Base-by-base conservation (phyloP, 2,329 filamentous ascomycete species). In the Phialophora expanda region DNA sequence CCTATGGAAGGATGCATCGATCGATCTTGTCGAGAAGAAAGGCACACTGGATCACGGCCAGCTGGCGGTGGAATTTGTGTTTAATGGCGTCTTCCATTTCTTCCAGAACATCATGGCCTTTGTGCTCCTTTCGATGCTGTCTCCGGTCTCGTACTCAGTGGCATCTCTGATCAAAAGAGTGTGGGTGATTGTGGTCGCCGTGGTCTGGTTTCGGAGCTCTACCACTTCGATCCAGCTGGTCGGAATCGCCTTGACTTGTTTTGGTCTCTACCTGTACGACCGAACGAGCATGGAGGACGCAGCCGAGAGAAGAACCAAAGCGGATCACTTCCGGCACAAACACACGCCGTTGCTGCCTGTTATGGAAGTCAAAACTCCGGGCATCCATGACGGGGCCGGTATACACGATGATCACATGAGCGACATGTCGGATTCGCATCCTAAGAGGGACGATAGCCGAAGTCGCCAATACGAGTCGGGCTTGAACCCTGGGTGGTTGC, bases 61-160 rank as follows among this genome's bases (percentile, higher is more conserved):
- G 8, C 78, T 90, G 7, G 76, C 83, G 1, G 74, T 96, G n/a
- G 95, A 99, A 75, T 98, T 96, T 76, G 77, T 98, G 59, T 98
- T 99, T 84, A 99, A 99, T 77, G 95, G 95, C 62, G 89, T 92
- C 3, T 97, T 96, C 76, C 95, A 99, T 78, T 99, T 98, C 77
- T 91, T 88, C 17, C 95, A 99, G 75, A 97, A 96, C 75, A 96
- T 99, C 61, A 85, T 99, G 62, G 95, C 95, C 0, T 99, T 99
- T 75, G 84, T 97, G 24, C 84, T 99, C 5, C 83, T 99, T 6
- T 97, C 93, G 61, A 90, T 97, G 82, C 90, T 98, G 12, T 96
- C 93, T 0, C 95, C 95, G 0, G 95, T 99, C 44, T 98, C 95
- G 0, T 99, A 99, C 81, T 97, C 92, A 0, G 94, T 99, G 44